Base-by-base conservation (phyloP, 495 filamentous ascomycete species). In the Trichoderma orchidacearum region DNA sequence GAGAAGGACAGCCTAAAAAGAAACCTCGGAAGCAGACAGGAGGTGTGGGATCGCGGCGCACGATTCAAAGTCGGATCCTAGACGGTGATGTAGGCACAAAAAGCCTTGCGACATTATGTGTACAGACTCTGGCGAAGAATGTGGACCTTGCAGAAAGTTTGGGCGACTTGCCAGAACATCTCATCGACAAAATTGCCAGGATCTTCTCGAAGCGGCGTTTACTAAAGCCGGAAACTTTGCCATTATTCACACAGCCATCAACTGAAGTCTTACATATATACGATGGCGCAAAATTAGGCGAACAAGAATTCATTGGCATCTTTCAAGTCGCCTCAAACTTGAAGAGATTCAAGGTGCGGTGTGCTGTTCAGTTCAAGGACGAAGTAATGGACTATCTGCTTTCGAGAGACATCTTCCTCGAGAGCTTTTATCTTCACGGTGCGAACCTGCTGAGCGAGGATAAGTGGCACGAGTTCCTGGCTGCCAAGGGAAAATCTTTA, bases 331-430 rank as follows among this genome's bases (percentile, higher is more conserved):
- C 85, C 54, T 83, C 89, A 4, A 75, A 69, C 13, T 70, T 94
- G 31, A 80, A 79, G 54, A 76, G 77, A 50, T 70, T 96, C 31
- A 84, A 86, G 56, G 72, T 93, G 45, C 80, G 82, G 35, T 88
- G 91, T 63, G 87, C 82, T n/a, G 83, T 89, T 31, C 88, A 93
- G 61, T 84, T 95, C 77, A 94, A 93, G 66, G 86, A 95, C 62
- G 66, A 72, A 12, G 84, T 88, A 27, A 75, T 95, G 64, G 77
- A 92, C 18, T 94, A 89, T 67, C 80, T 95, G 62, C 71, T 87
- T 4, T 83, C 83, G 55, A 83, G 86, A 23, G 69, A 85, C 36
- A 71, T 83, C 35, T 62, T 78, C 9, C 75, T 95, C 45, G 76
- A 73, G 58, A 80, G 63, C 56, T 82, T 72, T 69, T 89, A 68